Evolutionary conservation across 352 stramenopile species (phyloP), one percentile per base, ranked within the genome.

Genomic region (Phytopythium vexans): DNA sequence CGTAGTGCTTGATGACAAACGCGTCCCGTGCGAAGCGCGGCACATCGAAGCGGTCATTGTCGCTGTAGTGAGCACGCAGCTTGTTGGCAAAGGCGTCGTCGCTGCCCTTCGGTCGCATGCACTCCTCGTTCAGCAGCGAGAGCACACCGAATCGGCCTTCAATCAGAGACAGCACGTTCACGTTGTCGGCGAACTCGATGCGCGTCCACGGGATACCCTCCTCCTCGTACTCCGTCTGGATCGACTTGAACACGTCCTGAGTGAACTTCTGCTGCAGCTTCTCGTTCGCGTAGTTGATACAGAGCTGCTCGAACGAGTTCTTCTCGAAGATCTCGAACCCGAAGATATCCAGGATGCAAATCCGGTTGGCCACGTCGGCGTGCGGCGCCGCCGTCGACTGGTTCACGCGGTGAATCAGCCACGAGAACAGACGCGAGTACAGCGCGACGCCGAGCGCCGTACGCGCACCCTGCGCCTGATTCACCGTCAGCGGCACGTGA

Each of bases 241-340:
- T 86, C 35, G 78, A 85, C 71, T 98, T 98, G 68, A 99, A 97
- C 49, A 97, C 94, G 57, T 97, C 86, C 67, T 96, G 86, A 41
- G 95, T 97, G 62, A 97, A 95, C 54, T 92, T 91, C 70, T 90
- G 82, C 70, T 98, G 95, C 9, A 98, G 74, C 44, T 94, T 92
- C 62, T 98, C 93, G 62, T 98, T 98, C 42, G 91, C 94, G 66
- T 97, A 98, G 68, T 98, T 98, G 68, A 98, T 98, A 50, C 93
- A 98, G 16, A 97, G 58, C 58, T 98, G 93, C 64, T 98, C 94
- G 67, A 98, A 98, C 42, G 87, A 97, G 72, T 99, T 99, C 52
- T 84, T 86, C 47, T 97, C 83, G 54, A 98, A 98, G 36, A 96
- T 97, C 70, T 99, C 96, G 74, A 99, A 99, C 6, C 96, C 96